Conservation (phyloP, 805 yeast genomes). For the Dipodascopsis tothii region DNA sequence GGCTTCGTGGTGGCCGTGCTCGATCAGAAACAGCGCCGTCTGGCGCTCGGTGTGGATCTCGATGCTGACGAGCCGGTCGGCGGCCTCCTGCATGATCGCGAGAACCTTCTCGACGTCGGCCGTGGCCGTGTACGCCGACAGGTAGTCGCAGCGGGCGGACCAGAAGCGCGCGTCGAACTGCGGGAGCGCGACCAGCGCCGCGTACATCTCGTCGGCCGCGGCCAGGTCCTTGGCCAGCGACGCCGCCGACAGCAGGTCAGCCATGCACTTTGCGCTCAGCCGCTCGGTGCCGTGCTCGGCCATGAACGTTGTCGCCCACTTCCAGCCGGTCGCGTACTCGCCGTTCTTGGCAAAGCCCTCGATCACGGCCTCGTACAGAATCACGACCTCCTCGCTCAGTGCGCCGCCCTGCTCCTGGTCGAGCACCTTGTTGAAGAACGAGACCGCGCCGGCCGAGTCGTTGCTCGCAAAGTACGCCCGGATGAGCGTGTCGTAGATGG, state of each 20-base stretch:
- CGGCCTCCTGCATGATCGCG: background rate
- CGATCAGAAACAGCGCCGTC: constrained; percentile 8
- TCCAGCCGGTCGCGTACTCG: constrained; percentile 27
- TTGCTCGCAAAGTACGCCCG: constrained; percentile 25
- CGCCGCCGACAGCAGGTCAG: constrained; percentile 22
- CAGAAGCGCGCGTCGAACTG: constrained; percentile 1
- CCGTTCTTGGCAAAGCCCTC: constrained; percentile 25
- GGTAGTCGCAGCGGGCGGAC: constrained; percentile 6
- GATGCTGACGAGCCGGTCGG: background rate
- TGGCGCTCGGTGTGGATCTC: constrained; percentile 13
- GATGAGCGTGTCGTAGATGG: constrained; percentile 27
- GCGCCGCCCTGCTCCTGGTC: background rate
- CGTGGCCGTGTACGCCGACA: background rate
- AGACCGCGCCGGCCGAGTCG: constrained; percentile 25
- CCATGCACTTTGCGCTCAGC: constrained; percentile 10
- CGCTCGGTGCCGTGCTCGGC: constrained; percentile 4
- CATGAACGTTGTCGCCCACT: constrained; percentile 26
- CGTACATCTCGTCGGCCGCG: constrained; percentile 28
- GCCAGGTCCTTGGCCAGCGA: constrained; percentile 20
- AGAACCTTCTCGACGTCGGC: background rate
- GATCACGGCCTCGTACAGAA: constrained; percentile 20
- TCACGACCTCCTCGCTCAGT: background rate
- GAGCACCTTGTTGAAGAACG: constrained; percentile 26
- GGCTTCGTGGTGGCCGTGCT: background rate
- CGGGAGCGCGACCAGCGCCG: constrained; percentile 13